Base-by-base conservation (phyloP, 2,329 filamentous ascomycete genomes). In the Cercospora berteroae region DNA sequence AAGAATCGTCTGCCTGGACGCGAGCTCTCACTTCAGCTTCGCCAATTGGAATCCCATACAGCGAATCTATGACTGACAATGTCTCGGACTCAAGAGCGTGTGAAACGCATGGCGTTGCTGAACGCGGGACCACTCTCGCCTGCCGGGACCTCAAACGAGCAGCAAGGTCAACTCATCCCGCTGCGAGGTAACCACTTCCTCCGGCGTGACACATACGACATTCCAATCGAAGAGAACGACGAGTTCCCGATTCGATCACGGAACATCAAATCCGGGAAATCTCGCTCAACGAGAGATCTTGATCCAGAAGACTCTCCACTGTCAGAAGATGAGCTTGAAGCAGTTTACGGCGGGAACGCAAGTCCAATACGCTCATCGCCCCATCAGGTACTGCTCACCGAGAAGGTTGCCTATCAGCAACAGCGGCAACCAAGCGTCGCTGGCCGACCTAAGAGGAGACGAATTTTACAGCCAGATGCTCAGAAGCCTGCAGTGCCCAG, bases 251-350 rank as follows among this genome's bases (percentile, higher is more conserved):
- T 60, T 12, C 25, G 63, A 25, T 42, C 67, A 36, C 56, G 29
- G 8, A 29, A 52, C 20, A 29, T 56, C 23, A 16, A 18, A 6
- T 31, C 29, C 36, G 48, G 39, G 12, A 42, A 20, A 18, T 29
- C 55, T 25, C 27, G n/a, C 4, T 58, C 36, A 4, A 42, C 44
- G 10, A 65, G 16, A 31, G 6, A 67, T n/a, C 65, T 66, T n/a
- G 69, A 70, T 25, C 64, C 74, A 50, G 72, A 76, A 8, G 74
- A 76, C 36, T 73, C 76, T 1, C 73, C 73, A 25, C 65, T 77
- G 12, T 78, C 74, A 12, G 74, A 76, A 66, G 73, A 70, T 23
- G 67, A 71, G 23, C 66, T 72, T 36, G 69, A 70, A 8, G 64
- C 69, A 10, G 66, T 71, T 0, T 72, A 70, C 55, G 67, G 69